Evolutionary conservation across 371 early-diverging fungal species (phyloP).

Genomic region (Haplosporangium sp.): DNA sequence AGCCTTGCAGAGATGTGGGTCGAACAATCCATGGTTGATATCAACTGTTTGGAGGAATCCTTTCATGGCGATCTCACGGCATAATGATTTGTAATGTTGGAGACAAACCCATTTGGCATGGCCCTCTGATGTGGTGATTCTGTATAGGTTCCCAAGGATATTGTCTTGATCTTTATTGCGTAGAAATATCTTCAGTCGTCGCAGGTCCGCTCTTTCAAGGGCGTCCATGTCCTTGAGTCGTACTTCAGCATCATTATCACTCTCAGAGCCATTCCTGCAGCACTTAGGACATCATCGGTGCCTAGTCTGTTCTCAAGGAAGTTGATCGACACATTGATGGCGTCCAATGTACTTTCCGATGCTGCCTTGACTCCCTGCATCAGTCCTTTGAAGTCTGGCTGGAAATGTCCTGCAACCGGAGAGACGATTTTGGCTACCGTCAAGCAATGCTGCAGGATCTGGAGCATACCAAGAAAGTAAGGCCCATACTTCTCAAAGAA

Average conservation of each 20-base stretch:
- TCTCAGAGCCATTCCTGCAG: no score
- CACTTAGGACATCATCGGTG: not conserved
- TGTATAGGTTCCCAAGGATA: not conserved
- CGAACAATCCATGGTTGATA: slow-evolving; percentile 2
- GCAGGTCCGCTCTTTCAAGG: not conserved
- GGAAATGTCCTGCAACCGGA: not conserved
- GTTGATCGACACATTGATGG: not conserved
- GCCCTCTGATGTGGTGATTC: not conserved
- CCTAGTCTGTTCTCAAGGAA: not conserved
- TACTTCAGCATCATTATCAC: not conserved
- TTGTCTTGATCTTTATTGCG: not conserved
- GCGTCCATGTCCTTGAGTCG: not conserved
- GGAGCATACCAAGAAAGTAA: slow-evolving; percentile 7
- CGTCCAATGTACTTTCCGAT: no score
- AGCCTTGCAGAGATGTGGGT: slow-evolving; percentile 5
- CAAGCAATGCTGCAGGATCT: not conserved
- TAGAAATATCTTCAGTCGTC: not conserved
- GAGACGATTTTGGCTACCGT: not conserved
- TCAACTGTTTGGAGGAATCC: slow-evolving; percentile 5
- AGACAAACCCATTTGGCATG: not conserved
- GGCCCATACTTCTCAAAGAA: slow-evolving; percentile 9
- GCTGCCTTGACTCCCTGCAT: not conserved
- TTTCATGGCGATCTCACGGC: not conserved
- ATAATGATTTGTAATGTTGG: not conserved
- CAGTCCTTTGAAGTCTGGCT: not conserved